Evolutionary conservation across 441 rosid species (phyloP), one percentile per base, ranked within the genome.

Genomic region (Capsella rubella): DNA sequence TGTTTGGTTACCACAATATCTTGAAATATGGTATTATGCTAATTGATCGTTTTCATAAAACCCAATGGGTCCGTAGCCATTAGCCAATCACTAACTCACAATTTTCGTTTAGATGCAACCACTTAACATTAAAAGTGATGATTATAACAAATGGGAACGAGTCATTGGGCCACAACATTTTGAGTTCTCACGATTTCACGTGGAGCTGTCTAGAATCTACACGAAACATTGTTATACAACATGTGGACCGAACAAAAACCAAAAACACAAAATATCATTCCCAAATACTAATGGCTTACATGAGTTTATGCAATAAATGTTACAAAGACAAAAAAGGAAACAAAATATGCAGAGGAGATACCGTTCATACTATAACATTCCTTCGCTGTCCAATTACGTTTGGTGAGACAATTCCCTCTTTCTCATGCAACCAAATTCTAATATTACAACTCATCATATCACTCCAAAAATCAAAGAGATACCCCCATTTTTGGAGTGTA

Each of bases 371-470:
- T 53, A 14, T 39, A 54, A 77, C 74, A 77, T 72, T 77, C 77
- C 25, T 60, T 67, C 16, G 65, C 59, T 72, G 80, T 77, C 73
- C 73, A 35, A 72, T 45, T 53, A 53, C 59, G 64, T 67, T 60
- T 77, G 73, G 77, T 60, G 69, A 58, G 80, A 53, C 77, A 62
- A 72, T 72, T 78, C 77, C 81, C 81, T 72, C 81, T 60, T 68
- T 69, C 78, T 31, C 55, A 50, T 52, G 73, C 69, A 69, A 79
- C 78, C 51, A 18, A 4, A 37, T 76, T 65, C 56, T 21, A 21
- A 63, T 42, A 31, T 45, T 31, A 45, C 56, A 54, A 32, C 81
- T 69, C 80, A 70, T 32, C 47, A 43, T 35, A 52, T 66, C 35
- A 21, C 53, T 61, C 56, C 54, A 51, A 40, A 21, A 42, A 31